Base-by-base conservation (phyloP, 495 filamentous ascomycete genomes). In the Trichoderma parareesei region DNA sequence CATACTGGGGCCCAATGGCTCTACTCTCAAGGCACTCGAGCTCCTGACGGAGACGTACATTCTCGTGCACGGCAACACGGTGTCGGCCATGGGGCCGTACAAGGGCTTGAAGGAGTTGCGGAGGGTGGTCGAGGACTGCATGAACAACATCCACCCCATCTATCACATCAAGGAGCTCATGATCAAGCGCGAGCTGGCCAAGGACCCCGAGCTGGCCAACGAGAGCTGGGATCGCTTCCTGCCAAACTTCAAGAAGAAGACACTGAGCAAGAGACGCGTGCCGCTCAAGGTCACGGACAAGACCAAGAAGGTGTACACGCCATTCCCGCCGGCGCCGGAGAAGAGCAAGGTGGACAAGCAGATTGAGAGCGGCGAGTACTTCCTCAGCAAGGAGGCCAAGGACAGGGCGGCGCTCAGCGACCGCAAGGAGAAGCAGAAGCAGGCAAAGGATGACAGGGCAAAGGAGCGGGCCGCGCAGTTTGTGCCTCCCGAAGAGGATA, bases 361-460 rank as follows among this genome's bases (percentile, higher is more conserved):
- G 83, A 94, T 98, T 78, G 94, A 99, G 84, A 92, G 85, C 69
- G 95, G 95, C 73, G 94, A 98, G 79, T 98, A 94, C 78, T 97
- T 98, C 78, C 77, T 98, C 71, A 85, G 86, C 63, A 95, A 95
- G 82, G 86, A 94, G 71, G 92, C 90, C 60, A 95, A 92, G 82
- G 91, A 95, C 67, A 82, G 93, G 61, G 90, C 84, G 63, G 86
- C 81, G 62, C 87, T 88, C 76, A 89, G 93, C 68, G 87, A 89
- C 69, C 79, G 90, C 63, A 82, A 90, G 69, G 91, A 93, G 77
- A 85, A 86, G 71, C 88, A 93, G 78, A 87, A 86, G 72, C 78
- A 84, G 75, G 95, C 94, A 83, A 89, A 89, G 77, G 86, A 86
- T 64, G 91, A 96, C 79, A 96, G 92, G 84, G 86, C 89, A 82